These are phyloP conservation scores for Auricularia sp. DNA, from an alignment of 768 basidiomycete genomes.

Conservation along the genomic window DNA sequence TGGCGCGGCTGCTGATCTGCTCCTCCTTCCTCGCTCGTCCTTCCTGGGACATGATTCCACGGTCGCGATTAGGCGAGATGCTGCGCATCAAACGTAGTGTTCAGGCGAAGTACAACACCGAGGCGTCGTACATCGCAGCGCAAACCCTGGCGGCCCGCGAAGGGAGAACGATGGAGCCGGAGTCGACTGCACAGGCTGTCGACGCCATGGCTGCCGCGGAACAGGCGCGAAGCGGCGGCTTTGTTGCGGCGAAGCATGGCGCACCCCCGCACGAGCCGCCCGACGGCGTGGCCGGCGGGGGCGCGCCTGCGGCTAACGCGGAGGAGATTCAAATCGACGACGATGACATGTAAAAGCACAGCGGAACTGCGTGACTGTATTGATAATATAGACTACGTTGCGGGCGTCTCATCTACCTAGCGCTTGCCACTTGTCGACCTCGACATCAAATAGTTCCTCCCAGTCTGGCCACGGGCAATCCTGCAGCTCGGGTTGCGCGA, in stretches of 20 bases:
- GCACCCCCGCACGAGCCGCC: constrained; percentile 35
- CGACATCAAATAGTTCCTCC: constrained; percentile 72
- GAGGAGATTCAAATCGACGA: constrained; percentile 90
- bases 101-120: constrained; percentile 97
- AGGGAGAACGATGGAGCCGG: constrained; percentile 35
- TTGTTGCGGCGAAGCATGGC: constrained; percentile 62
- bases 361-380: constrained; percentile 10
- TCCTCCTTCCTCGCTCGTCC: not conserved
- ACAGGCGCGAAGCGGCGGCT: constrained; percentile 54
- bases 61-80: constrained; percentile 51
- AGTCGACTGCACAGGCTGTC: constrained; percentile 24
- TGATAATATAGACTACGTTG: constrained; percentile 3
- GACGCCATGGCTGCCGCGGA: constrained; percentile 90
- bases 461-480: constrained; percentile 63
- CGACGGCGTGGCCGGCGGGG: constrained; percentile 17
- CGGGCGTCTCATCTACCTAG: constrained; percentile 1
- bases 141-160: constrained; percentile 68
- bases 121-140: constrained; percentile 85
- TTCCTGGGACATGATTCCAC: not conserved
- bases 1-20: not conserved
- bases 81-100: constrained; percentile 94
- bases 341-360: constrained; percentile 42
- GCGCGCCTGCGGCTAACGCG: constrained; percentile 40
- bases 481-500: constrained; percentile 55
- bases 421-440: constrained; percentile 62